Evolutionary conservation across 306 rosid species (phyloP).

Genomic region (Cyamopsis tetragonoloba): DNA sequence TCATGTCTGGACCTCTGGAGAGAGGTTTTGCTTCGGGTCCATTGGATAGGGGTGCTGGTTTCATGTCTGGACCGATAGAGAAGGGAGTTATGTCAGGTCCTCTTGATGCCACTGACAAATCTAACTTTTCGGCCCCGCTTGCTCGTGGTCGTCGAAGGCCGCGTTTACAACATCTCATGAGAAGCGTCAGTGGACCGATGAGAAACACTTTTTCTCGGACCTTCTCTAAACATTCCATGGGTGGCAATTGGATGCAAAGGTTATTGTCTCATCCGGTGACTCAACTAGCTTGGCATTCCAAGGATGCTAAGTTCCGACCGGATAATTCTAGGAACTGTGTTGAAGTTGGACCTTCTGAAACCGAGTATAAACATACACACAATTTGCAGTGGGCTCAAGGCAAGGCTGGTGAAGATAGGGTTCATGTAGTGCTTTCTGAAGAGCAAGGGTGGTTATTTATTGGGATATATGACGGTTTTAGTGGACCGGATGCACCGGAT

Average conservation of each 20-base stretch:
- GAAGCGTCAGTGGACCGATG: conserved; percentile 71
- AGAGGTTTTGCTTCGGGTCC: conserved; percentile 63
- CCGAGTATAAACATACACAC: conserved; percentile 45
- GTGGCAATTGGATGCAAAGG: conserved; percentile 57
- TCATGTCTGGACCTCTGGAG: conserved; percentile 73
- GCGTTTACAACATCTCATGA: conserved; percentile 53
- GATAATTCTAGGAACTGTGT: conserved; percentile 39
- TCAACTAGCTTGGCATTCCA: conserved; percentile 56
- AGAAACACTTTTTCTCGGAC: conserved; percentile 57
- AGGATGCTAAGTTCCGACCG: conserved; percentile 43
- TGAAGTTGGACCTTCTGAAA: conserved; percentile 41
- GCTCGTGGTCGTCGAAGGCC: conserved; percentile 46
- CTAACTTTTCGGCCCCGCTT: conserved; percentile 66
- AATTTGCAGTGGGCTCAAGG: conserved; percentile 81
- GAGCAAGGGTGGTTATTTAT: conserved; percentile 78
- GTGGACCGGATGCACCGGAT: conserved; percentile 75
- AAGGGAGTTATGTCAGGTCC: conserved; percentile 73
- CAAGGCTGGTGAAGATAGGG: conserved; percentile 77
- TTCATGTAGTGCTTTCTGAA: conserved; percentile 65
- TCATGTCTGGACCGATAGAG: conserved; percentile 70
- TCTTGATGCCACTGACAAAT: conserved; percentile 52
- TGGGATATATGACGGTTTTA: conserved; percentile 74
- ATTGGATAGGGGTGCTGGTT: conserved; percentile 52
- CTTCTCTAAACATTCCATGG: conserved; percentile 47
- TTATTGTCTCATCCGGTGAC: conserved; percentile 51